Evolutionary conservation across 2,329 filamentous ascomycete genomes (phyloP).

Genomic region (Drechslerella coelobrocha): DNA sequence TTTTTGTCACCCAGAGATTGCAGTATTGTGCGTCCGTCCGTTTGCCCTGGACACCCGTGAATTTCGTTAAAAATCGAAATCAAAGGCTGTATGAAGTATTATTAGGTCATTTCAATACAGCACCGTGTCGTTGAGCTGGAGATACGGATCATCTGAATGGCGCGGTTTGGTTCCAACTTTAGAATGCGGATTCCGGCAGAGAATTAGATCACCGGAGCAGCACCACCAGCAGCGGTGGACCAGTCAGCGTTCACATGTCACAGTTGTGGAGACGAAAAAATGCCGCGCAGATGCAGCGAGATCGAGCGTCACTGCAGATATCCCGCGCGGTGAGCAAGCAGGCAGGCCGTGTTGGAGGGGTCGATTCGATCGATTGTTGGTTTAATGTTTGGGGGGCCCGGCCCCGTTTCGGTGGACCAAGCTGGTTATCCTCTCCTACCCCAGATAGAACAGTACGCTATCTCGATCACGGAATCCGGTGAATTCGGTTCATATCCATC

Average conservation of each 20-base stretch:
- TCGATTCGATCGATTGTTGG: no score
- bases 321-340: background rate
- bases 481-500: no score
- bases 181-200: background rate
- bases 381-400: constrained; percentile 15
- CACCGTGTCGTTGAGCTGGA: background rate
- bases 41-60: background rate
- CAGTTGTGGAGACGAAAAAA: constrained; percentile 1
- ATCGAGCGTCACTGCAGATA: background rate
- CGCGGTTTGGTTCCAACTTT: background rate
- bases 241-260: background rate
- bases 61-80: background rate
- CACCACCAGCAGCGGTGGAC: background rate
- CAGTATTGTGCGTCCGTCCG: no score
- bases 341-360: no score
- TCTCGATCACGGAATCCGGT: no score
- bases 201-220: background rate
- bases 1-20: no score
- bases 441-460: no score
- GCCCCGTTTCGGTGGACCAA: no score
- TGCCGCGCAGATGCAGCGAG: no score
- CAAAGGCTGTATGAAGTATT: background rate
- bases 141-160: background rate
- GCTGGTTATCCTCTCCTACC: no score
- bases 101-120: background rate